Percentiles rank a stretch among this genome's conserved stretches.
phyloP scores from a whole-genome alignment of 1,284 basidiomycete species.

The Rhodotorula mucilaginosa region DNA sequence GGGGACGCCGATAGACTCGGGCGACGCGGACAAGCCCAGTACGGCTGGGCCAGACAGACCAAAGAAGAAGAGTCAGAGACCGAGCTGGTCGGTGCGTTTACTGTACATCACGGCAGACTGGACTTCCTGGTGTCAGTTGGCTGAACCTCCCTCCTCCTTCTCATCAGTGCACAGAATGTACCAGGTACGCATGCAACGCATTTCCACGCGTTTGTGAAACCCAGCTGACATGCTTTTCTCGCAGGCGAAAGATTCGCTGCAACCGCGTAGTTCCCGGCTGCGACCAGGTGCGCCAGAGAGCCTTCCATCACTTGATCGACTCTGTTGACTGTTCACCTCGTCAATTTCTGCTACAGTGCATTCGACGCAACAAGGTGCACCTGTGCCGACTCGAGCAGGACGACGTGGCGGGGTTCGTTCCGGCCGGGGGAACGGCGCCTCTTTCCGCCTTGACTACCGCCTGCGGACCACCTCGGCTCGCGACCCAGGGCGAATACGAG shows the following conservation, averaged over 20 bases:
- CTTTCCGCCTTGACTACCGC: not conserved
- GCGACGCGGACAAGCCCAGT: not conserved
- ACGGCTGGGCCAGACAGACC: not conserved
- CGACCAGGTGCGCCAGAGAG: not conserved
- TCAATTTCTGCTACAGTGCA: constrained; percentile 12
- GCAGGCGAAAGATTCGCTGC: constrained; percentile 35
- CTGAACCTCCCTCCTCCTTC: not conserved
- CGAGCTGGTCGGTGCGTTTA: constrained; percentile 11
- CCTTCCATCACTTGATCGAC: too few species aligned
- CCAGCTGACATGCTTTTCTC: not conserved
- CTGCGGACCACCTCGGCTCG: constrained; percentile 1
- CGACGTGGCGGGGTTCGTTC: constrained; percentile 2
- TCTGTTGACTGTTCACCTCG: not conserved
- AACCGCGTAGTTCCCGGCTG: constrained; percentile 25
- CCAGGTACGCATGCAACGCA: constrained; percentile 1
- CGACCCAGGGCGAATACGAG: constrained; percentile 24
- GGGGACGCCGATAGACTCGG: too few species aligned
- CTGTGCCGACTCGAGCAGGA: constrained; percentile 15
- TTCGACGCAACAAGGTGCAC: constrained; percentile 30
- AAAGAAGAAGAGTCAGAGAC: constrained; percentile 6
- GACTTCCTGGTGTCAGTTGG: not conserved
- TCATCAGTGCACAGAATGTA: constrained; percentile 34
- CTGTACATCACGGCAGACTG: not conserved
- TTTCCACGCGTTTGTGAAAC: too few species aligned
- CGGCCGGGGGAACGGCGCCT: not conserved